Evolutionary conservation across 352 stramenopile genomes (phyloP), one percentile per base, ranked within the genome.

Genomic region (Phytophthora sp.): DNA sequence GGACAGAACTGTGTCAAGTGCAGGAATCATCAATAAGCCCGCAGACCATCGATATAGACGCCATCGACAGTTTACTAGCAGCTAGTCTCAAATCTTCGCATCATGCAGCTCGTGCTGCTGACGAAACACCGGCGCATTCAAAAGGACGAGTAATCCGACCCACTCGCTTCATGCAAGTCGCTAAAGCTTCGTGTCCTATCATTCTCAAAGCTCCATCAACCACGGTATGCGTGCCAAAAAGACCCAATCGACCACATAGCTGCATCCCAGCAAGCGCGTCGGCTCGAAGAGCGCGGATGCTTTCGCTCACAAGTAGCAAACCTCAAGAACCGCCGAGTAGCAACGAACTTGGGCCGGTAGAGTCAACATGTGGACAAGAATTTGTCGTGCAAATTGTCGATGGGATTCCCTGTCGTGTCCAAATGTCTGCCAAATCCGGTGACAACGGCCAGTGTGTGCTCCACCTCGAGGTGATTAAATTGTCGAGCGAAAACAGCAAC

Each of bases 41-140:
- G 5, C 47, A 64, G 16, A 53, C 51, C 21, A 75, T 91, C n/a
- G 82, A 91, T 39, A 78, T 91, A n/a, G 78, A 91, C 18, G 75
- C 72, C 13, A 52, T 91, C 5, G 82, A 91, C 21, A 76, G 63
- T 12, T 76, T 91, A 39, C 68, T 89, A 8, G 67, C 61, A 26
- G 63, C 47, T 8, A 70, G 33, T 60, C 65, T 73, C 21, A 69
- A 73, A 18, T 42, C 63, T 35, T 63, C 26, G 16, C 30, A 63
- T 15, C 56, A 44, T 1, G 23, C 51, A 15, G 18, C 13, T 53
- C 42, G 26, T 49, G 24, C 56, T 38, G 39, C 21, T 35, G 44
- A 35, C 21, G 23, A 57, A 58, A 3, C n/a, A 15, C 26, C 2
- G 0, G 35, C 36, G 9, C 35, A 46, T 39, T 29, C 52, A 16